Conservation (phyloP, 352 stramenopile species). For the Pythium monospermum region DNA sequence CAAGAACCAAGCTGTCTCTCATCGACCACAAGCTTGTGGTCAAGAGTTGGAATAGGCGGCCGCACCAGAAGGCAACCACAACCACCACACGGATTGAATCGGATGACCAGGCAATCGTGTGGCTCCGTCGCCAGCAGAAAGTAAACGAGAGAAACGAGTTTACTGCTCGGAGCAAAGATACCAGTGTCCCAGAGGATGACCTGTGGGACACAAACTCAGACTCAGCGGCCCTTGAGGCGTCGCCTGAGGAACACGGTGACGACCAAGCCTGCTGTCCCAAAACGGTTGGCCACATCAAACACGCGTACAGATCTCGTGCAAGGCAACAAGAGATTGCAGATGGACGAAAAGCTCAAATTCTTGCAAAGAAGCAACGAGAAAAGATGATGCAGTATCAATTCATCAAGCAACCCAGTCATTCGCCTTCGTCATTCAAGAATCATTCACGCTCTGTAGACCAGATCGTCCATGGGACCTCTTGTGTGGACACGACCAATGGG, state of each 20-base stretch:
- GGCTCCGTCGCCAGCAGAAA: slow-evolving; percentile 1
- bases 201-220: no score
- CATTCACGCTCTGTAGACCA: not conserved
- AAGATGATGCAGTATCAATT: no score
- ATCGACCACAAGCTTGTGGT: slow-evolving; percentile 19
- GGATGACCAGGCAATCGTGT: not conserved
- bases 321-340: slow-evolving; percentile 18
- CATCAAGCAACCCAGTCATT: no score
- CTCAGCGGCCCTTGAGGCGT: slow-evolving; percentile 5
- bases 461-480: not conserved
- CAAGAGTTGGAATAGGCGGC: slow-evolving; percentile 11
- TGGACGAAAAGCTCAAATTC: slow-evolving; percentile 6
- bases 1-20: not conserved
- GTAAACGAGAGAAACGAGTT: not conserved
- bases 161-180: not conserved
- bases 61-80: not conserved
- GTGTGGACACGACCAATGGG: not conserved
- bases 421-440: no score
- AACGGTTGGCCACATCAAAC: slow-evolving; percentile 43
- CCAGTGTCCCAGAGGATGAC: not conserved
- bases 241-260: not conserved
- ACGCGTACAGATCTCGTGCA: slow-evolving; percentile 34
- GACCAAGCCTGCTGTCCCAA: slow-evolving; percentile 1
- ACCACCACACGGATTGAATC: not conserved
- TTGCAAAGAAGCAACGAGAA: not conserved